These are phyloP conservation scores for Wickerhamomyces canadensis DNA, from an alignment of 805 yeast species.

Conservation along the genomic window DNA sequence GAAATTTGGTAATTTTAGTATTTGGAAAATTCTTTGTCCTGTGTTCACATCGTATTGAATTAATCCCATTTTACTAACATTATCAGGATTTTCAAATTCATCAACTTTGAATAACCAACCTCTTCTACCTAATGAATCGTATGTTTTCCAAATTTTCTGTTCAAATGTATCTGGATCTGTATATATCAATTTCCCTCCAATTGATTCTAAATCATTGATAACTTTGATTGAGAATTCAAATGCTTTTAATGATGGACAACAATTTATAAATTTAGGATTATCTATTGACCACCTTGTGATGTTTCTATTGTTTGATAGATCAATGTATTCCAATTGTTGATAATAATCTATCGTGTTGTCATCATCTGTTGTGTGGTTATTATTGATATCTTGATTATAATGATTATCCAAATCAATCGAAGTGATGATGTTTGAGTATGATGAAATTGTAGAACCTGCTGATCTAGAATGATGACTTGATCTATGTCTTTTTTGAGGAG, in stretches of 20 bases:
- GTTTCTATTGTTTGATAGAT: conserved; percentile 57
- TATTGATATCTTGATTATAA: too few relatives aligned
- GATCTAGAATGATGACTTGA: too few relatives aligned
- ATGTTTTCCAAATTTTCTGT: conserved; percentile 24
- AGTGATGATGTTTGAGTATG: too few relatives aligned
- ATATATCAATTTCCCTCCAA: conserved; percentile 21
- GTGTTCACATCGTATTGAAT: conserved; percentile 58
- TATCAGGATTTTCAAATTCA: conserved; percentile 27
- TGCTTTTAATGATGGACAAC: conserved; percentile 47
- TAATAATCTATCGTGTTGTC: conserved; percentile 10
- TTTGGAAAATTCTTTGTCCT: conserved; percentile 50
- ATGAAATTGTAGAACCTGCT: conserved; percentile 23
- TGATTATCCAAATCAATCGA: too few relatives aligned
- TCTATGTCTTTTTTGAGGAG: conserved; percentile 22
- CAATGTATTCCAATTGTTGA: conserved; percentile 49
- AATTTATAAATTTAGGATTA: conserved; percentile 37
- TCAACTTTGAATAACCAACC: conserved; percentile 67
- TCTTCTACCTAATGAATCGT: conserved; percentile 56
- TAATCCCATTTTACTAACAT: conserved; percentile 28
- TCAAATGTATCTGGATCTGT: conserved; percentile 18
- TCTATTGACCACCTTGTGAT: conserved; percentile 58
- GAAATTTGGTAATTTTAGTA: conserved; percentile 33
- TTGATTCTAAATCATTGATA: conserved; percentile 40
- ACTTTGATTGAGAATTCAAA: conserved; percentile 61
- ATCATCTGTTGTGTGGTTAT: too few relatives aligned